A percentile compares a stretch with the other conserved stretches of the same genome.
These are phyloP conservation scores for Cystobasidiaceae sp. DNA, from an alignment of 1,284 basidiomycete genomes.

Conservation along the genomic window DNA sequence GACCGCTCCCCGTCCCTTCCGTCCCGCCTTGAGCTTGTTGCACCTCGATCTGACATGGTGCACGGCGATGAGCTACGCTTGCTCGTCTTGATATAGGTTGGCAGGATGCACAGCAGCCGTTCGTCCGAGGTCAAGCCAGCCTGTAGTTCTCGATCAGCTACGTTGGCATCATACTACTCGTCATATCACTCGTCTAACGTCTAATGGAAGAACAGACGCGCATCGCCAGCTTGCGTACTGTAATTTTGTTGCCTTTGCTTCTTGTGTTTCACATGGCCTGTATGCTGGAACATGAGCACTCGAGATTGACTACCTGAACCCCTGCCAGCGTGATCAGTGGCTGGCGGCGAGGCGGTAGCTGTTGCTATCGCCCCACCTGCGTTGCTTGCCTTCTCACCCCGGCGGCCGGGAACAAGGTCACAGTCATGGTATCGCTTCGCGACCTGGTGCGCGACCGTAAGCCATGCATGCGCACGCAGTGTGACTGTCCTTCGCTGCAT, in stretches of 20 bases:
- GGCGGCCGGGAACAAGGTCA: background rate
- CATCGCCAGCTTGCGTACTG: background rate
- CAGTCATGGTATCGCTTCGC: conserved; percentile 12
- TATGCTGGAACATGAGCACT: no score
- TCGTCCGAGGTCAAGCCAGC: no score
- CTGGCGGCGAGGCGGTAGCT: background rate
- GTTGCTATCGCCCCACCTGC: background rate
- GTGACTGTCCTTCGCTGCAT: background rate
- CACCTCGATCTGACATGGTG: no score
- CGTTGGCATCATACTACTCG: background rate
- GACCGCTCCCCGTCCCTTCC: no score
- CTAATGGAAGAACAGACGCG: background rate
- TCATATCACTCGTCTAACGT: background rate
- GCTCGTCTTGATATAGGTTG: no score
- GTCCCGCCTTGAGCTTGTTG: no score
- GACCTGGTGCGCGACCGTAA: conserved; percentile 21
- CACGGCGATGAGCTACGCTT: no score
- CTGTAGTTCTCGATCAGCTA: no score
- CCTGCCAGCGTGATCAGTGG: no score
- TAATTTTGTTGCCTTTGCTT: background rate
- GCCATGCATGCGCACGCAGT: conserved; percentile 3
- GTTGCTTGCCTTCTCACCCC: background rate
- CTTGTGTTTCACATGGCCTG: background rate
- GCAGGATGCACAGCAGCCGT: no score
- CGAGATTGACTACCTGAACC: no score